Conservation (phyloP, 768 basidiomycete species). For the Amanita polypyramis region DNA sequence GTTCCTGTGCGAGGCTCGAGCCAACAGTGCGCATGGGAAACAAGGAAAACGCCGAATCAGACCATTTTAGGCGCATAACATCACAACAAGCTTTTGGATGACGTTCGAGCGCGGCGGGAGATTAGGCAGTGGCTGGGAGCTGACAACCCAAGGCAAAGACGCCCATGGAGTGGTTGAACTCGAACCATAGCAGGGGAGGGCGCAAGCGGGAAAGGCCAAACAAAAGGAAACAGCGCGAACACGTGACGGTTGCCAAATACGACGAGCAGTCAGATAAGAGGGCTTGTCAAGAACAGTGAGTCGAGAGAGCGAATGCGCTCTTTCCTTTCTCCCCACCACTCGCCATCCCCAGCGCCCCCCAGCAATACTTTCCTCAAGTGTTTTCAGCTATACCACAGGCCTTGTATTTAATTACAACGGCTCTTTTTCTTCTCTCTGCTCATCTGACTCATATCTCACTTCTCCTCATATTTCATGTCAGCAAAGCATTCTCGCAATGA, state of each 20-base stretch:
- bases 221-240: not conserved
- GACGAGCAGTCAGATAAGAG: slow-evolving; percentile 2
- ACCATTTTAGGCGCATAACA: too few species aligned
- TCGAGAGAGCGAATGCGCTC: slow-evolving; percentile 3
- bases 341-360: not conserved
- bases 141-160: too few species aligned
- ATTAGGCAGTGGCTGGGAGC: too few species aligned
- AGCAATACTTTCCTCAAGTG: not conserved
- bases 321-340: not conserved
- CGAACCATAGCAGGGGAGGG: too few species aligned
- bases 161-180: too few species aligned
- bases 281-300: not conserved
- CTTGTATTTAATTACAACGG: slow-evolving; percentile 8
- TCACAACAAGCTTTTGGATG: not conserved
- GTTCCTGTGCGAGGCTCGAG: too few species aligned
- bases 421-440: not conserved
- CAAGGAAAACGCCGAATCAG: too few species aligned
- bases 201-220: not conserved
- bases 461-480: slow-evolving; percentile 4
- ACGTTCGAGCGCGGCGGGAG: too few species aligned
- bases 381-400: too few species aligned
- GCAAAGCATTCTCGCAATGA: slow-evolving; percentile 4
- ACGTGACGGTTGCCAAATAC: slow-evolving; percentile 4
- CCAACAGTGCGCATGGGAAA: too few species aligned
- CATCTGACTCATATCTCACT: slow-evolving; percentile 2